Evolutionary conservation across 225 moss, liverwort and hornwort species (phyloP), one percentile per base, ranked within the genome.

Genomic region (Antitrichia curtipendula): DNA sequence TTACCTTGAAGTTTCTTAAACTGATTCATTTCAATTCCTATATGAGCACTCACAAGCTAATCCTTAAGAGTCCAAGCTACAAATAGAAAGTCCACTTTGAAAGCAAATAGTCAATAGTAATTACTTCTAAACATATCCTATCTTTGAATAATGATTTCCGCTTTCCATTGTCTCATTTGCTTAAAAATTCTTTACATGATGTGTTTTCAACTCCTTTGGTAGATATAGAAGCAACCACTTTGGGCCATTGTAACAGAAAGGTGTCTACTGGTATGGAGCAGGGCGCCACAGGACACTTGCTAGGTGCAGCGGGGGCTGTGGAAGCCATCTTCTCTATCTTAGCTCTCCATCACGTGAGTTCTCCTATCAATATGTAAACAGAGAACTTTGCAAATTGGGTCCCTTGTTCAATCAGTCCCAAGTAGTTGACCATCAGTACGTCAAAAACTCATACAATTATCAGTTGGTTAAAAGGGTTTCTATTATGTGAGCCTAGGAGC

Each of bases 251-350:
- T 86, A 80, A 86, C 70, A 70, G 47, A 73, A 43, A 54, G 64
- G 61, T 86, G 73, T 73, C 11, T 57, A n/a, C 80, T 86, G 69
- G 70, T 66, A 54, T 84, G 65, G 70, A 52, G 40, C 73, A 99
- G 97, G 99, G 99, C 61, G 97, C 97, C 62, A 99, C 96, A 28
- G 99, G 99, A 40, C 99, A 99, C 91, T 89, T 99, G 74, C 87
- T 99, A 38, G 99, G 99, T 94, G 99, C 97, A 71, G 99, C 97
- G 28, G 99, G 99, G 21, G 97, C 97, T 80, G 96, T 99, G 83
- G 99, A 99, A 92, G 97, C 96, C 49, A 95, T 99, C 82, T 97
- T 97, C 86, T 94, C 96, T 31, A 90, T 99, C 40, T 93, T 99
- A 88, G 95, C 96, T 66, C 91, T 97, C 58, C 93, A 97, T 93